These are phyloP conservation scores for Canna indica DNA, from an alignment of 176 grass and related monocot genomes.

Conservation along the genomic window DNA sequence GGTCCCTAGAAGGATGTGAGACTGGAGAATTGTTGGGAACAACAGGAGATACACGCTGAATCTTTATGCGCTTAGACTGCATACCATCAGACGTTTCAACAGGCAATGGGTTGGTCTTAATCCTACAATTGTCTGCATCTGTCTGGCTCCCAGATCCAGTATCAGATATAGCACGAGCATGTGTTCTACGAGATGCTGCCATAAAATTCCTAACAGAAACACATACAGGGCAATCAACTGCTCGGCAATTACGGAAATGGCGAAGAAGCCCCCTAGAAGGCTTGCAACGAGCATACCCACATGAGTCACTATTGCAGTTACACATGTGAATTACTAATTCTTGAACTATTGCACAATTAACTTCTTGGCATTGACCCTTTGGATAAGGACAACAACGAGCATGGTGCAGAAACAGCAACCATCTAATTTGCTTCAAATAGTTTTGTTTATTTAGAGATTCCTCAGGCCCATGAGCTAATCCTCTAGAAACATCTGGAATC, in stretches of 20 bases:
- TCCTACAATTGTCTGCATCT: constrained; percentile 32
- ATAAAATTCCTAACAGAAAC: constrained; percentile 45
- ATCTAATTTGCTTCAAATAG: constrained; percentile 61
- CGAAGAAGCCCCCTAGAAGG: constrained; percentile 37
- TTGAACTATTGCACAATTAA: constrained; percentile 56
- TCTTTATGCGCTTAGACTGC: constrained; percentile 61
- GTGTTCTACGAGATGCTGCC: constrained; percentile 35
- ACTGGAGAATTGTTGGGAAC: constrained; percentile 33
- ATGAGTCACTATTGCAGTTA: constrained; percentile 54
- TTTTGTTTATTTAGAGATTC: constrained; percentile 38
- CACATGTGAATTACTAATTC: constrained; percentile 65
- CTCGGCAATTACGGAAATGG: constrained; percentile 65
- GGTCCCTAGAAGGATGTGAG: constrained; percentile 34
- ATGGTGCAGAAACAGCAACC: constrained; percentile 71
- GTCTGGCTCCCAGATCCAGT: constrained; percentile 9
- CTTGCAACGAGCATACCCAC: constrained; percentile 44
- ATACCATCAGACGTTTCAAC: constrained; percentile 52
- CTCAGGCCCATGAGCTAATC: constrained; percentile 22
- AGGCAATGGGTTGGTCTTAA: constrained; percentile 46
- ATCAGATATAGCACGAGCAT: constrained; percentile 29
- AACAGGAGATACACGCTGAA: constrained; percentile 22
- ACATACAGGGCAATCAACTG: constrained; percentile 74
- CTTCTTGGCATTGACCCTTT: constrained; percentile 66
- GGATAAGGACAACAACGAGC: constrained; percentile 60
- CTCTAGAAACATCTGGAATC: constrained; percentile 14